A percentile compares a stretch with the other conserved stretches of the same genome.
Conservation (phyloP, 2,329 filamentous ascomycete species). For the Colletotrichum sp. region DNA sequence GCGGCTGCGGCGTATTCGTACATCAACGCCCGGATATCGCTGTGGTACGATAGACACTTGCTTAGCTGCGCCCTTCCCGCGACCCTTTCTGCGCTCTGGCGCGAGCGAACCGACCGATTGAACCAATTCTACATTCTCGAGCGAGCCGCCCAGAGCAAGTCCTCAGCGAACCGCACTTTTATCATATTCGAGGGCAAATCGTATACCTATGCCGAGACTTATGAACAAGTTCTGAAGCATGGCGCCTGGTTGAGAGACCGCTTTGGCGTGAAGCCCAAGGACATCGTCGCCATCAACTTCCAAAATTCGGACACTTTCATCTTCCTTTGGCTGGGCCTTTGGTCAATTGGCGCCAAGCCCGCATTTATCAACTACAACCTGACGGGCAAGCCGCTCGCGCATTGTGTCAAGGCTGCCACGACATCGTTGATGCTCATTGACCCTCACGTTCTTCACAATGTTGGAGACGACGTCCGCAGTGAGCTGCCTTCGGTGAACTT, state of each 20-base stretch:
- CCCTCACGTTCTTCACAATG: slow-evolving; percentile 55
- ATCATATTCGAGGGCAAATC: slow-evolving; percentile 71
- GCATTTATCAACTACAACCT: slow-evolving; percentile 92
- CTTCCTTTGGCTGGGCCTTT: slow-evolving; percentile 78
- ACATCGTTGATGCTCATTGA: slow-evolving; percentile 75
- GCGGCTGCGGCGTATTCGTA: slow-evolving; percentile 75
- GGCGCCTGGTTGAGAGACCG: slow-evolving; percentile 75
- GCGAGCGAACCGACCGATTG: slow-evolving; percentile 63
- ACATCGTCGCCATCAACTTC: slow-evolving; percentile 82
- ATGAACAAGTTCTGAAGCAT: slow-evolving; percentile 73
- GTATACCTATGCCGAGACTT: slow-evolving; percentile 79
- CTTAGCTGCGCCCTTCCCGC: slow-evolving; percentile 59
- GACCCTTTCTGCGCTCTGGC: slow-evolving; percentile 44
- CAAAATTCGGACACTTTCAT: slow-evolving; percentile 82
- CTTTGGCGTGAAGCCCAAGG: slow-evolving; percentile 68
- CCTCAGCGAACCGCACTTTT: slow-evolving; percentile 59
- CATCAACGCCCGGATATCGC: slow-evolving; percentile 71
- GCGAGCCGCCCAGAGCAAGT: slow-evolving; percentile 57
- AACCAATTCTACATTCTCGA: slow-evolving; percentile 82
- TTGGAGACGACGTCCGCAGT: slow-evolving; percentile 62
- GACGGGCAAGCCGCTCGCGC: slow-evolving; percentile 70
- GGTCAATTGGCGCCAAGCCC: slow-evolving; percentile 82
- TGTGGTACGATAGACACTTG: slow-evolving; percentile 70
- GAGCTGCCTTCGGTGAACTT: slow-evolving; percentile 59
- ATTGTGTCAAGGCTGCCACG: slow-evolving; percentile 74